phyloP scores from a whole-genome alignment of 176 grass and related monocot species.

The Puccinellia tenuiflora region DNA sequence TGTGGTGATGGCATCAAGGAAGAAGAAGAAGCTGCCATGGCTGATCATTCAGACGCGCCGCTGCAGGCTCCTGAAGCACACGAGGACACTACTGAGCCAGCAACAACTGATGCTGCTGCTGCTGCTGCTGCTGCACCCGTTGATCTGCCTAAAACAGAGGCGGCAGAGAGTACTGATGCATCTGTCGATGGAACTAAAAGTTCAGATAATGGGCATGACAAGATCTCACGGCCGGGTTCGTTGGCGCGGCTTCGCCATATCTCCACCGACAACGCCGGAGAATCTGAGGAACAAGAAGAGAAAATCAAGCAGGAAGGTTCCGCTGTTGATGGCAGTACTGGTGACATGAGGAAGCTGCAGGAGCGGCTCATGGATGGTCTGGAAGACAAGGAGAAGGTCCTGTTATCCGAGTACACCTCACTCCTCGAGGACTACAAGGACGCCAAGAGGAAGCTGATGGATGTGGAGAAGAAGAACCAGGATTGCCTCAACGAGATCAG shows the following conservation, averaged over 20 bases:
- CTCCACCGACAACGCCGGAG: conserved; percentile 14
- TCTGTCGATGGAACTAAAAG: neutral
- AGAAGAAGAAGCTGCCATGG: neutral
- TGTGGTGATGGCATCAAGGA: conserved; percentile 1
- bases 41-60: neutral
- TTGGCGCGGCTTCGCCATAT: conserved; percentile 30
- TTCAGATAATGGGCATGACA: conserved; percentile 14
- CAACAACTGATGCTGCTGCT: neutral
- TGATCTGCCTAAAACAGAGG: neutral
- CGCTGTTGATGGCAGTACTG: neutral
- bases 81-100: neutral
- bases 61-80: neutral
- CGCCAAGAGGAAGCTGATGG: conserved; percentile 47
- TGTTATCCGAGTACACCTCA: conserved; percentile 46
- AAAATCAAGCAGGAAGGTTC: neutral
- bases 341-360: conserved; percentile 27
- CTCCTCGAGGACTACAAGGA: conserved; percentile 65
- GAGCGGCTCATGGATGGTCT: conserved; percentile 38
- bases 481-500: conserved; percentile 58
- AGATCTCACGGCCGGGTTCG: conserved; percentile 18
- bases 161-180: neutral
- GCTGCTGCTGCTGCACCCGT: neutral
- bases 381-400: conserved; percentile 58
- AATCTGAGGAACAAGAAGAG: neutral
- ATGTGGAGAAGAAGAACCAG: conserved; percentile 63